These are phyloP conservation scores for Guyanaporus albipodus DNA, from an alignment of 768 basidiomycete species.

Conservation along the genomic window DNA sequence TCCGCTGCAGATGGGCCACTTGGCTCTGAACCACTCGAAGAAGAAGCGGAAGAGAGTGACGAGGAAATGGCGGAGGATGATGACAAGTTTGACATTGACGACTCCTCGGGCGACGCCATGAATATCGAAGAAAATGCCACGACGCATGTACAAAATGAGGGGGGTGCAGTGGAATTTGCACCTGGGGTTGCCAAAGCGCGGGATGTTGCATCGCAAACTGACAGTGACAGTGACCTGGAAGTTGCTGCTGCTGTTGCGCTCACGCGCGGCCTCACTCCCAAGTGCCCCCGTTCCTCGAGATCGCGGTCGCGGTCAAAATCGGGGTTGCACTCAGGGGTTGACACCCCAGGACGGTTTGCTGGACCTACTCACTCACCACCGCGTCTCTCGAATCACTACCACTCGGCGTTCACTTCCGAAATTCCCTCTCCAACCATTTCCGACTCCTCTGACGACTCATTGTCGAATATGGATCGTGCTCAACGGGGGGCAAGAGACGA, in stretches of 20 bases:
- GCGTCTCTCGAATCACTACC: constrained; percentile 18
- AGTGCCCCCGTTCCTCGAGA: constrained; percentile 20
- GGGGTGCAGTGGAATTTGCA: constrained; percentile 10
- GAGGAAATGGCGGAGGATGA: constrained; percentile 55
- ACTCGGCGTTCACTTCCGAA: constrained; percentile 30
- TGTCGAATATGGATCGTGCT: constrained; percentile 32
- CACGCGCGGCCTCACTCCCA: constrained; percentile 30
- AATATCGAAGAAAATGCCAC: background rate
- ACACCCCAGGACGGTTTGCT: constrained; percentile 59
- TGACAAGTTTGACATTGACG: constrained; percentile 91
- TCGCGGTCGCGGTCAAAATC: constrained; percentile 34
- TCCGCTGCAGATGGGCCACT: constrained; percentile 9
- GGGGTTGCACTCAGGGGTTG: constrained; percentile 53
- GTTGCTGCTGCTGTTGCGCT: constrained; percentile 34
- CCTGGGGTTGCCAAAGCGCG: constrained; percentile 28
- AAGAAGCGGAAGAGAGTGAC: constrained; percentile 39
- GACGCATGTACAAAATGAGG: constrained; percentile 12
- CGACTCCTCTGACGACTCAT: constrained; percentile 37
- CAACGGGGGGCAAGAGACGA: constrained; percentile 53
- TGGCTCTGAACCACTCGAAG: constrained; percentile 28
- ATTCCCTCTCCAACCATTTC: constrained; percentile 36
- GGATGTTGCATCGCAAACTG: constrained; percentile 25
- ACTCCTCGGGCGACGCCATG: constrained; percentile 63
- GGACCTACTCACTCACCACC: constrained; percentile 49
- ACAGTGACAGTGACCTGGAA: constrained; percentile 29